A percentile compares a stretch with the other conserved stretches of the same genome.
Conservation (phyloP, 2,329 filamentous ascomycete genomes). For the Colletotrichum shisoi region DNA sequence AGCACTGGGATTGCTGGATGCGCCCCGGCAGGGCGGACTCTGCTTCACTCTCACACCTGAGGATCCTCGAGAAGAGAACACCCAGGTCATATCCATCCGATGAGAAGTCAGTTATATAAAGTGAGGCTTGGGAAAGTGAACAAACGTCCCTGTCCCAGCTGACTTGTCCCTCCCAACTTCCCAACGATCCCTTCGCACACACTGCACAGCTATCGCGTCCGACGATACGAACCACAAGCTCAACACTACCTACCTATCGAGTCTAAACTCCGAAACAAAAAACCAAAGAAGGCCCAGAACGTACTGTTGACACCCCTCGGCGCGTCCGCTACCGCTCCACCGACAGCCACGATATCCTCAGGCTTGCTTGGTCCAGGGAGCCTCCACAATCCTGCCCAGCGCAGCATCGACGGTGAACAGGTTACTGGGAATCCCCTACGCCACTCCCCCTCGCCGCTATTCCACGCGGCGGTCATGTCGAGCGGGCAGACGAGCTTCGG, state of each 20-base stretch:
- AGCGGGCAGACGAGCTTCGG: conserved; percentile 46
- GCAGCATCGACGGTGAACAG: conserved; percentile 45
- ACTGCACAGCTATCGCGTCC: not conserved
- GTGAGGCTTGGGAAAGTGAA: not conserved
- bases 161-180: not conserved
- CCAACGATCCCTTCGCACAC: too few relatives aligned
- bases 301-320: not conserved
- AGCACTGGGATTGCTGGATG: not conserved
- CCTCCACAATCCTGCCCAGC: not conserved
- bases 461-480: conserved; percentile 44
- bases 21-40: not conserved
- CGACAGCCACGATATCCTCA: conserved; percentile 14
- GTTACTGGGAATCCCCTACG: conserved; percentile 63
- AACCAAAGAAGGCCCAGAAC: not conserved
- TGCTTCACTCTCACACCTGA: not conserved
- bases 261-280: not conserved
- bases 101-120: not conserved
- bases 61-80: not conserved
- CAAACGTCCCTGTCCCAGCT: not conserved
- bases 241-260: not conserved
- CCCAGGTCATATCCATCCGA: not conserved
- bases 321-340: not conserved
- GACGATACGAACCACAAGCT: not conserved
- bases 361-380: conserved; percentile 6
- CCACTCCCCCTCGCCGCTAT: conserved; percentile 49